Evolutionary conservation across 2,329 filamentous ascomycete species (phyloP).

Genomic region (Xylaria sp.): DNA sequence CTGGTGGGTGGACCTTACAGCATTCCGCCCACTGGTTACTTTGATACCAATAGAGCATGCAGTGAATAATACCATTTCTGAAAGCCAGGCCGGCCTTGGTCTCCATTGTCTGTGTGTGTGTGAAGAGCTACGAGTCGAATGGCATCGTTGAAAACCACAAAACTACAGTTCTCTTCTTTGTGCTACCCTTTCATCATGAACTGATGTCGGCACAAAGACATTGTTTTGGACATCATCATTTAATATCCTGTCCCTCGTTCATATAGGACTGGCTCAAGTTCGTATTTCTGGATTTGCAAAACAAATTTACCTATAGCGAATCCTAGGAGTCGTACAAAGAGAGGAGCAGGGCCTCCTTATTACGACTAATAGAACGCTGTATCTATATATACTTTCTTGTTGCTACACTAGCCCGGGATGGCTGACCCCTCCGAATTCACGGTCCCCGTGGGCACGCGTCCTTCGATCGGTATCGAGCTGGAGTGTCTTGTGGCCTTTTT

Average conservation of each 20-base stretch:
- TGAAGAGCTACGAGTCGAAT: neutral
- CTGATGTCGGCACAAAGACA: neutral
- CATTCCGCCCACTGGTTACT: neutral
- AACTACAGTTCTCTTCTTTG: neutral
- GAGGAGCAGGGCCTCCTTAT: neutral
- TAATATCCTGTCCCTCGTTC: neutral
- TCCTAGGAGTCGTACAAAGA: neutral
- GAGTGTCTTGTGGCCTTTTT: constrained; percentile 30
- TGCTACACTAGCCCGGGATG: constrained; percentile 5
- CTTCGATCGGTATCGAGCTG: constrained; percentile 36
- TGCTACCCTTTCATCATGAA: too few species aligned
- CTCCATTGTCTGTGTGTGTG: neutral
- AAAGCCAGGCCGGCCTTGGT: constrained; percentile 1
- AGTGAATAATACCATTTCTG: constrained; percentile 24
- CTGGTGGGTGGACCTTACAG: too few species aligned
- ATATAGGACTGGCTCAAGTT: neutral
- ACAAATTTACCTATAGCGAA: neutral
- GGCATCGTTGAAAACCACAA: neutral
- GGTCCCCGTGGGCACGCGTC: constrained; percentile 24
- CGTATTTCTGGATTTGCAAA: neutral
- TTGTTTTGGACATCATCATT: neutral
- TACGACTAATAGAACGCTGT: neutral
- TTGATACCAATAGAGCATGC: constrained; percentile 12
- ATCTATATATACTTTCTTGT: neutral
- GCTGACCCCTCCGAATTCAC: constrained; percentile 5